Conservation (phyloP, 106 monocot genomes). For the Xerophyta viscosa region DNA sequence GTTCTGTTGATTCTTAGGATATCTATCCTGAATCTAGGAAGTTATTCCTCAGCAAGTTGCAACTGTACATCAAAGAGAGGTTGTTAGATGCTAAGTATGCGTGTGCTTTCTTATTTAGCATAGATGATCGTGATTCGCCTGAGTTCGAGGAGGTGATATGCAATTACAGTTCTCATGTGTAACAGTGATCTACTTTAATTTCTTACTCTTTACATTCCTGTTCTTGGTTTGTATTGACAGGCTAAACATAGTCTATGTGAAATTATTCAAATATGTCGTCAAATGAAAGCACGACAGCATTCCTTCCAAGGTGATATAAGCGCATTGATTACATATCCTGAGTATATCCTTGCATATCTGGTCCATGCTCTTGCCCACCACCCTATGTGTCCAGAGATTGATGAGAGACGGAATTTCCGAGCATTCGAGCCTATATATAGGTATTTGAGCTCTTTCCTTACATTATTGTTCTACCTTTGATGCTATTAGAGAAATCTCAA, state of each 20-base stretch:
- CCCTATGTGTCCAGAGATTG: slow-evolving; percentile 58
- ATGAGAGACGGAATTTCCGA: slow-evolving; percentile 35
- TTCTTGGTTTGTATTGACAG: no score
- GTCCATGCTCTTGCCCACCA: slow-evolving; percentile 89
- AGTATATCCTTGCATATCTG: slow-evolving; percentile 78
- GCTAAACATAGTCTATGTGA: slow-evolving; percentile 65
- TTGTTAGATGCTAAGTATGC: slow-evolving; percentile 87
- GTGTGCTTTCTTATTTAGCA: slow-evolving; percentile 74
- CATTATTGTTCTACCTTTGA: no score
- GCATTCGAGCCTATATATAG: slow-evolving; percentile 72
- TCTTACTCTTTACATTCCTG: no score
- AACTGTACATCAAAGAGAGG: slow-evolving; percentile 87
- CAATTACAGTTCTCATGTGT: neutral
- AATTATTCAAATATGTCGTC: slow-evolving; percentile 74
- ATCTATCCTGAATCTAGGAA: slow-evolving; percentile 55
- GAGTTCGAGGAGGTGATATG: slow-evolving; percentile 62
- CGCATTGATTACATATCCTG: slow-evolving; percentile 56
- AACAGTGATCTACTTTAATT: no score
- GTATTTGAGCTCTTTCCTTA: slow-evolving; percentile 17
- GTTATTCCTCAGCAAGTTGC: slow-evolving; percentile 66
- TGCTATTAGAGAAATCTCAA: no score
- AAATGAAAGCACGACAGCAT: slow-evolving; percentile 72
- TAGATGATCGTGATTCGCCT: slow-evolving; percentile 46
- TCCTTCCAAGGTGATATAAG: slow-evolving; percentile 63
- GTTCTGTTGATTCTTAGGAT: slow-evolving; percentile 43